Evolutionary conservation across 805 yeast genomes (phyloP), one percentile per base, ranked within the genome.

Genomic region (Ogataea trehalophila): DNA sequence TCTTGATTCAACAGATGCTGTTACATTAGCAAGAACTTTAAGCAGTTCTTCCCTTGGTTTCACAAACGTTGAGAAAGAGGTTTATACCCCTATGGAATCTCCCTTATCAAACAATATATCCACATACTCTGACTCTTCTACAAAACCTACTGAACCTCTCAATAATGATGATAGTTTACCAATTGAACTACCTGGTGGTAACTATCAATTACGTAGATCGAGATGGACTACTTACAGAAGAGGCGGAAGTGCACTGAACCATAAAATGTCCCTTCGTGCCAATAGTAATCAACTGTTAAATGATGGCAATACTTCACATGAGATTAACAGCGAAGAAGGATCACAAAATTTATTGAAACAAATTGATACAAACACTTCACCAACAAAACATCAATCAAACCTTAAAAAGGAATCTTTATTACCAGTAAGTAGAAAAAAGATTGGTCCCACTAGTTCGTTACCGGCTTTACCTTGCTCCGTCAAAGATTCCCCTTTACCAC

Each of bases 21-120:
- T 85, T 5, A 81, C 95, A 0, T 71, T 88, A 47, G 96, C 95
- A 0, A 72, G 95, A 58, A 81, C 94, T 1, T 72, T 89, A 42
- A 84, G 92, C 2, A 76, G 87, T 41, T 76, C 85, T 0, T 79
- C 88, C 0, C 70, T 85, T 29, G 85, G 86, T 13, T 73, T 74
- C 53, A 75, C 81, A 13, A 75, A 72, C 45, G 71, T 74, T 4
- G 82, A 77, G 57, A 71, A 62, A 51, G 65, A 68, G 34, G 76
- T 73, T 6, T 66, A 72, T 41, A 70, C 67, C n/a, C 31, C 41
- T 16, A 43, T 50, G 2, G 49, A 48, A 6, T 18, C 40, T 31
- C 16, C 37, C 7, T 11, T 44, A 13, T 41, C 53, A 14, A 44
- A 43, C 16, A 39, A 49, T 16, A 33, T 49, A 13, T 45, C 55